Conservation (phyloP, 345 rosid genomes). For the Arabidopsis suecica region DNA sequence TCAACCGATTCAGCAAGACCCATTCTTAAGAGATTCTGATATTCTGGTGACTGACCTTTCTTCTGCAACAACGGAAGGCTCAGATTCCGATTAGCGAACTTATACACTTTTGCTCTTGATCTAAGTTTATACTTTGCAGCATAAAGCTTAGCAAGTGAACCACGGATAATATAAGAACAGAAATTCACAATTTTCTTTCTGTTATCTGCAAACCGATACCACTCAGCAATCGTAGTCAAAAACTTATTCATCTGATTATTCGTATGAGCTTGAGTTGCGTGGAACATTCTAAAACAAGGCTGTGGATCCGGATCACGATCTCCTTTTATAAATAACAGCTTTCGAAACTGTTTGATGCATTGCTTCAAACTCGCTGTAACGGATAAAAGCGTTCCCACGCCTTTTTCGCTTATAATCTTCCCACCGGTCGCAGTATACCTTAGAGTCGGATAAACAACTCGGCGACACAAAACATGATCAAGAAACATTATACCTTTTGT, state of each 20-base stretch:
- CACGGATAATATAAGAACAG: constrained; percentile 85
- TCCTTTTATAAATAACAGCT: constrained; percentile 81
- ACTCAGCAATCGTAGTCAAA: constrained; percentile 82
- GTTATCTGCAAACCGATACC: constrained; percentile 92
- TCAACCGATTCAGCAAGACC: constrained; percentile 91
- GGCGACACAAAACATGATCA: constrained; percentile 92
- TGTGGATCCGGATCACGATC: constrained; percentile 97
- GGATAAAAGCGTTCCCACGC: constrained; percentile 93
- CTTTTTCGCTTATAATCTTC: constrained; percentile 96
- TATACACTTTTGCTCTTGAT: constrained; percentile 91
- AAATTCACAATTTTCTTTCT: constrained; percentile 87
- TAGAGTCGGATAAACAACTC: constrained; percentile 96
- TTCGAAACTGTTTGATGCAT: constrained; percentile 91
- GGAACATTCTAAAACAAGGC: constrained; percentile 97
- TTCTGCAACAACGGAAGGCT: constrained; percentile 86
- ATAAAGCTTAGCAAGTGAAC: constrained; percentile 94
- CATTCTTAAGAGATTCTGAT: constrained; percentile 83
- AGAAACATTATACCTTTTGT: constrained; percentile 98
- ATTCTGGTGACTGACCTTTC: constrained; percentile 92
- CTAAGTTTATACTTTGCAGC: constrained; percentile 96
- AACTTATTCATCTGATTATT: constrained; percentile 97
- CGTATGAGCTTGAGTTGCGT: constrained; percentile 94
- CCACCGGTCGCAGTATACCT: constrained; percentile 96
- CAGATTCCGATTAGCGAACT: constrained; percentile 66
- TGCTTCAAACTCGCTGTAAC: constrained; percentile 96